These are phyloP conservation scores for Boletus sp. DNA, from an alignment of 768 basidiomycete genomes.

Conservation along the genomic window DNA sequence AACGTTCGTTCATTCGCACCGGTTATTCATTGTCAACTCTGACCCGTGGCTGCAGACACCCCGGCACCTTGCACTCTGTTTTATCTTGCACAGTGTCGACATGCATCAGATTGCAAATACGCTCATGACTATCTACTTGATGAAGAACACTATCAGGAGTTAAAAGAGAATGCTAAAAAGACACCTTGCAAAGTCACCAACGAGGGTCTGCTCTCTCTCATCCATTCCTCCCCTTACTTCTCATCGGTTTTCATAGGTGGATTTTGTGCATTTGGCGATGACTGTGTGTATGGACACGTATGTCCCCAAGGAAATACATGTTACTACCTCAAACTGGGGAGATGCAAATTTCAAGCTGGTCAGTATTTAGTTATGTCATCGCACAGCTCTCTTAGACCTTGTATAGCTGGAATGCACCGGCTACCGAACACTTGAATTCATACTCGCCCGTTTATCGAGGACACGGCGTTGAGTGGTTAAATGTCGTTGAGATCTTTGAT, in stretches of 20 bases:
- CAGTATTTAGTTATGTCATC: conserved; percentile 22
- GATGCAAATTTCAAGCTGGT: conserved; percentile 64
- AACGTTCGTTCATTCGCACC: conserved; percentile 44
- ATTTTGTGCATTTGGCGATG: conserved; percentile 54
- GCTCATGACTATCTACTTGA: conserved; percentile 59
- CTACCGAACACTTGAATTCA: conserved; percentile 18
- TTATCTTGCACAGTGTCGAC: conserved; percentile 60
- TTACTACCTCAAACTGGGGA: conserved; percentile 49
- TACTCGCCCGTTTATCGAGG: conserved; percentile 2
- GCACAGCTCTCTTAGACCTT: conserved; percentile 9
- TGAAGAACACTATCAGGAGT: conserved; percentile 49
- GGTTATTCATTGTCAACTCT: background rate
- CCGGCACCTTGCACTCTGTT: conserved; percentile 67
- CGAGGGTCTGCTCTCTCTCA: conserved; percentile 40
- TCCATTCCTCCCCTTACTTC: background rate
- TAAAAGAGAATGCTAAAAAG: conserved; percentile 56
- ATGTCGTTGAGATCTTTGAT: conserved; percentile 9
- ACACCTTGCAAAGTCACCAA: conserved; percentile 59
- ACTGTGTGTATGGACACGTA: conserved; percentile 43
- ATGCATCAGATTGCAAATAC: conserved; percentile 56
- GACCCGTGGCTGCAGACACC: conserved; percentile 35
- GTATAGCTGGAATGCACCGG: conserved; percentile 41
- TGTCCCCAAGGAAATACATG: conserved; percentile 49
- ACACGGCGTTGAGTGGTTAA: conserved; percentile 8
- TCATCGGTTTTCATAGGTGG: conserved; percentile 40